Percentiles rank a stretch among this genome's conserved stretches.
Conservation (phyloP, 345 rosid genomes). For the Gossypium herbaceum region DNA sequence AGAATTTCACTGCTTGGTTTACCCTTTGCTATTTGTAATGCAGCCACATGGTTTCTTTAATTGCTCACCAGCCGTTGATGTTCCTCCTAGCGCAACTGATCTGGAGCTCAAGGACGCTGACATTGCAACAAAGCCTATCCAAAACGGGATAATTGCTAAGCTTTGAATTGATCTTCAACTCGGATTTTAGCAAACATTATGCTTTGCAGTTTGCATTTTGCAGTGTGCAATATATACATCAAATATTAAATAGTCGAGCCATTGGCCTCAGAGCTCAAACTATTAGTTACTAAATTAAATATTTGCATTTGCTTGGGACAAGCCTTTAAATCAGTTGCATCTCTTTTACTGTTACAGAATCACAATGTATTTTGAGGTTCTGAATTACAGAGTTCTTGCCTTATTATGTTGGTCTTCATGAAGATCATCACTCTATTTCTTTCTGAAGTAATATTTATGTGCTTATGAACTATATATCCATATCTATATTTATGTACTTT, state of each 20-base stretch:
- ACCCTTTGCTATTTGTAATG: slow-evolving; percentile 10
- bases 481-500: too few relatives aligned
- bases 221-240: neutral
- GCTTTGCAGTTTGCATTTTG: neutral
- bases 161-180: slow-evolving; percentile 27
- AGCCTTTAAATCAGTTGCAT: neutral
- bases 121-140: slow-evolving; percentile 36
- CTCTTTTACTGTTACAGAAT: neutral
- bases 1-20: neutral
- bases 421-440: neutral
- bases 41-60: slow-evolving; percentile 84
- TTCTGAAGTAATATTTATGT: neutral
- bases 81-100: slow-evolving; percentile 52
- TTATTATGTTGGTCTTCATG: neutral
- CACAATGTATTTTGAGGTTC: neutral
- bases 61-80: slow-evolving; percentile 63
- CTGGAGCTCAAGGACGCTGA: slow-evolving; percentile 45
- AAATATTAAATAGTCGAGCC: neutral
- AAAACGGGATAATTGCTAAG: slow-evolving; percentile 40
- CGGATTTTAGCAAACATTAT: neutral
- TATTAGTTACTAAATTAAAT: neutral
- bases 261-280: neutral
- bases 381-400: neutral
- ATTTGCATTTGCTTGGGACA: neutral
- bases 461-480: too few relatives aligned